These are phyloP conservation scores for Lachnellula arida DNA, from an alignment of 2,329 filamentous ascomycete species.

Conservation along the genomic window DNA sequence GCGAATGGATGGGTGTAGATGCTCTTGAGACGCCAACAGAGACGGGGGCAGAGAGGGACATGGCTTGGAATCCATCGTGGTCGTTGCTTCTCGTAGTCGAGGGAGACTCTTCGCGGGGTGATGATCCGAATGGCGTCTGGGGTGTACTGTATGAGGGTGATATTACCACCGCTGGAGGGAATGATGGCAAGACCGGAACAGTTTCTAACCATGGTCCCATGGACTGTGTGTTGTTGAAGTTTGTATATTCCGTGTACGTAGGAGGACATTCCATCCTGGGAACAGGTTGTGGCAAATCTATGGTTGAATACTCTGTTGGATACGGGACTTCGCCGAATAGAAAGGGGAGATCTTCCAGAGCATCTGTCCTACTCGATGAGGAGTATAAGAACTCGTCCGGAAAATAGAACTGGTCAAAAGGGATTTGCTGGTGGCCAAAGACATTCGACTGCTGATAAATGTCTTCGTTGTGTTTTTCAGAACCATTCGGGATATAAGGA, in stretches of 20 bases:
- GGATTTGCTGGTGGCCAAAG: not conserved
- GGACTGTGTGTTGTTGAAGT: not conserved
- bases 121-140: not conserved
- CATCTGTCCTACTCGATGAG: not conserved
- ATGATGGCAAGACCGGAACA: not conserved
- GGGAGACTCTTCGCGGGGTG: not conserved
- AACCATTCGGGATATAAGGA: not conserved
- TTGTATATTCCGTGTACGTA: not conserved
- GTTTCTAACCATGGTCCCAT: not conserved
- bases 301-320: not conserved
- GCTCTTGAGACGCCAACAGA: no score
- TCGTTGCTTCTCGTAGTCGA: no score
- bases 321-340: not conserved
- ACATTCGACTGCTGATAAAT: not conserved
- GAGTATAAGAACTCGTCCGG: not conserved
- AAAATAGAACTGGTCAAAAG: not conserved
- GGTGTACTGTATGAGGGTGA: not conserved
- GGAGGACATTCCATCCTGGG: not conserved
- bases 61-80: no score
- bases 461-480: not conserved
- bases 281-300: not conserved
- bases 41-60: no score
- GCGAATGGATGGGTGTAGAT: no score
- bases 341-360: not conserved
- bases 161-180: not conserved